Base-by-base conservation (phyloP, 78 protist species). In the Polysphondylium violaceum region DNA sequence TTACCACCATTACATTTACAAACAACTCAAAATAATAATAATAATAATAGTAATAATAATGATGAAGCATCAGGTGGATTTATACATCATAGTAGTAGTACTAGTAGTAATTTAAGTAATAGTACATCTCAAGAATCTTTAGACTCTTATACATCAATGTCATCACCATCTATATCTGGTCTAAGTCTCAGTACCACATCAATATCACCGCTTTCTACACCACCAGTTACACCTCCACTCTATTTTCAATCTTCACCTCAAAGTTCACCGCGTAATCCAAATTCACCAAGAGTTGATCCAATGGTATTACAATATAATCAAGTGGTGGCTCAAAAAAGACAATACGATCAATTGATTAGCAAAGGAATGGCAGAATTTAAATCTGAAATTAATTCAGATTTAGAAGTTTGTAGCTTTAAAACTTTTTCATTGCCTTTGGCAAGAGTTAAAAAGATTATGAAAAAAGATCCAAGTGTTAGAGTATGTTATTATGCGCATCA, bases 361-460 rank as follows among this genome's bases (percentile, higher is more conserved):
- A 76, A 61, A 59, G 33, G 35, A 38, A 25, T 76, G 35, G 44
- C 23, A 9, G 74, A 47, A 12, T 1, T 76, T 29, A 61, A 74
- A 74, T 9, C 11, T 27, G 21, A 6, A 14, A 33, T 61, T 9
- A 33, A 76, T n/a, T 19, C 43, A 11, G 87, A 76, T 61, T 8
- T 63, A 8, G 64, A 76, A 31, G 50, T 41, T 31, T 23, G 43
- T 8, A 43, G 31, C 8, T 36, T n/a, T 31, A 14, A 38, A 25
- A 67, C 65, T 25, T 40, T 59, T 36, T 31, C 33, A 19, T 58
- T 96, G 51, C 97, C 97, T 17, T 65, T 93, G 38, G 95, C 97
- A n/a, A 74, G 97, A 43, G 91, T 96, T 38, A 96, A 96, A 29
- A 88, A 94, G 55, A 93, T 96, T 25, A 96, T 96, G 96, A 93